phyloP scores from a whole-genome alignment of 768 basidiomycete species.

The Cyclocybe aegerita region DNA sequence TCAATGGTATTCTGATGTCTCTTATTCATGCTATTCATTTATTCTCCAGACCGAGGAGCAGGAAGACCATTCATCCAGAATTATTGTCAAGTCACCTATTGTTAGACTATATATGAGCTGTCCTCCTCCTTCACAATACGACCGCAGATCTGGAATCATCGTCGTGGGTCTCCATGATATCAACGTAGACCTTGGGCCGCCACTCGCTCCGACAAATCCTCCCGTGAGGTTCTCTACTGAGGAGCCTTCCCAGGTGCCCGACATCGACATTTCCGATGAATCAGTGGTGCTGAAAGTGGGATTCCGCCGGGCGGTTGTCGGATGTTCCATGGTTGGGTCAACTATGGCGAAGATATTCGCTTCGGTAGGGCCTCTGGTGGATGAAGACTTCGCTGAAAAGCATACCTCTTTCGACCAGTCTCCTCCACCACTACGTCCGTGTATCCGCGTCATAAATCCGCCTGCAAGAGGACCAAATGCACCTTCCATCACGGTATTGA shows the following conservation, averaged over 20 bases:
- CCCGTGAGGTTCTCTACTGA: constrained; percentile 26
- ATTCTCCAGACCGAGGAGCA: not conserved
- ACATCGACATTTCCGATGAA: constrained; percentile 11
- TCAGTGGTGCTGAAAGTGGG: constrained; percentile 36
- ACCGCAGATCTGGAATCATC: constrained; percentile 66
- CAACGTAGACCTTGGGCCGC: constrained; percentile 22
- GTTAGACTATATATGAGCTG: constrained; percentile 70
- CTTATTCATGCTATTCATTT: too few species aligned
- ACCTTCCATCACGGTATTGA: constrained; percentile 26
- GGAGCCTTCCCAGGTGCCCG: constrained; percentile 4
- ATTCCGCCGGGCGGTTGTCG: constrained; percentile 46
- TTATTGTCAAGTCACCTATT: constrained; percentile 45
- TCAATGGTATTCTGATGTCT: too few species aligned
- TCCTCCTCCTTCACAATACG: constrained; percentile 48
- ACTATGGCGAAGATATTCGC: constrained; percentile 43
- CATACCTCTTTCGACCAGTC: not conserved
- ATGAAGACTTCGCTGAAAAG: constrained; percentile 7
- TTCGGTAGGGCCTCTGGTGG: constrained; percentile 46
- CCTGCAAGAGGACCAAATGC: not conserved
- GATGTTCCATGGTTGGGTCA: constrained; percentile 42
- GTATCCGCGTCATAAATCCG: constrained; percentile 31
- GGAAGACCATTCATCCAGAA: not conserved
- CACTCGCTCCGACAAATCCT: constrained; percentile 2
- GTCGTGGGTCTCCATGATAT: constrained; percentile 63
- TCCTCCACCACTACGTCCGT: constrained; percentile 27